Base-by-base conservation (phyloP, 139 green algal species). In the Coccomyxa sp. region DNA sequence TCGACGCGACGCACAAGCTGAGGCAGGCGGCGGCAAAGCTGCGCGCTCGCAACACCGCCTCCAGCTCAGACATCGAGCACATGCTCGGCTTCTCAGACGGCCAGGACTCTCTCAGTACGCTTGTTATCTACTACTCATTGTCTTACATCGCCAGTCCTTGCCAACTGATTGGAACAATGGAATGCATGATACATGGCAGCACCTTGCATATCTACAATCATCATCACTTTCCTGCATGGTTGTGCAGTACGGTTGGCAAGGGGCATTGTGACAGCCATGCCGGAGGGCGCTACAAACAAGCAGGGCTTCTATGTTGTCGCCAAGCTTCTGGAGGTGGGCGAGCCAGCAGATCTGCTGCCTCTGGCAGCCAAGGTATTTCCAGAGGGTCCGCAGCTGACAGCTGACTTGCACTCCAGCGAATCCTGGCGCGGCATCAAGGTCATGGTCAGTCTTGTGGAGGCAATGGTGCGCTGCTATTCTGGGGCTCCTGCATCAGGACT, bases 1-100 rank as follows among this genome's bases (percentile, higher is more conserved):
- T 90, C 58, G 87, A 82, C 18, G 79, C 79, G 0, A 58, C 51
- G 18, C 68, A 82, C 58, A 83, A 78, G n/a, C 57, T 90, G 58
- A 83, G 87, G 27, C 60, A 28, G 57, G 82, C 71, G 67, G 84
- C 87, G 11, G 32, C 51, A 10, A 31, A 82, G 77, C 81, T 88
- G 60, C 68, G 68, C 16, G 58, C 51, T n/a, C 66, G 31, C 30
- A 16, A 25, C 31, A 59, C 1, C 18, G 31, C 76, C 30, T 58
- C 31, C 30, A 17, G 58, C 13, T 16, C 32, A 13, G 67, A 32
- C 9, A 67, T 84, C 17, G 38, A 51, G 14, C 38, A 79, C 18
- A 21, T 71, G 63, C 18, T 71, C 9, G 67, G 30, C 21, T 21
- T 63, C 32, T 27, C 38, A 67, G 28, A 59, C 67, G 28, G 32